These are phyloP conservation scores for Podospora anserina DNA, from an alignment of 495 filamentous ascomycete species.

Conservation along the genomic window DNA sequence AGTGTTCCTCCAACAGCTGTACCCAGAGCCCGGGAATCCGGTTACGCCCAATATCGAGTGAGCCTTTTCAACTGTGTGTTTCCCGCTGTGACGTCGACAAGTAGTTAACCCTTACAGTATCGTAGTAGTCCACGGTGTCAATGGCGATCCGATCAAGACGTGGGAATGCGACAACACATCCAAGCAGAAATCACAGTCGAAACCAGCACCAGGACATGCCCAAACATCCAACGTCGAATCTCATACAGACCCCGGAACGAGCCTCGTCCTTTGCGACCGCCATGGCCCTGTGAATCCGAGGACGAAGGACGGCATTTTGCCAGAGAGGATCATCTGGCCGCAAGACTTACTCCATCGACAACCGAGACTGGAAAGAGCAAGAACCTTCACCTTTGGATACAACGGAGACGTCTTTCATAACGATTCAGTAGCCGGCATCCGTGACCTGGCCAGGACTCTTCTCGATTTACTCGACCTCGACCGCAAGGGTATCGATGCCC, in stretches of 20 bases:
- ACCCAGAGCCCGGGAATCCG: background rate
- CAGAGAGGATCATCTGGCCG: conserved; percentile 8
- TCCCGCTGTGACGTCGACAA: too few species aligned
- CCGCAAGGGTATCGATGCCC: background rate
- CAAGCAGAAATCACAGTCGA: background rate
- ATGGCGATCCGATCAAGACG: conserved; percentile 10
- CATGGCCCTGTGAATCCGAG: too few species aligned
- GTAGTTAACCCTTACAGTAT: background rate
- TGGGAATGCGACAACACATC: conserved; percentile 1
- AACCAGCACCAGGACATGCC: background rate
- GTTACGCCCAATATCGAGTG: background rate
- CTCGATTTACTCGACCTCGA: background rate
- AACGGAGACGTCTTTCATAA: conserved; percentile 20
- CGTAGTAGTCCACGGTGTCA: conserved; percentile 14
- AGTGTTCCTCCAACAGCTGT: conserved; percentile 2
- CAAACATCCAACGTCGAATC: too few species aligned
- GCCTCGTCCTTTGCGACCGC: too few species aligned
- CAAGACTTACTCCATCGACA: conserved; percentile 5
- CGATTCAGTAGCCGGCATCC: conserved; percentile 13
- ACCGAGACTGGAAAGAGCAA: background rate
- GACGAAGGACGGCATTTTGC: too few species aligned
- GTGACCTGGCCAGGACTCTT: conserved; percentile 12
- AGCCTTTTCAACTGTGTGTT: too few species aligned
- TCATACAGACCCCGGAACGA: too few species aligned
- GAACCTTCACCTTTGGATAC: conserved; percentile 20